Evolutionary conservation across 225 moss, liverwort and hornwort species (phyloP), one percentile per base, ranked within the genome.

Genomic region (Marchantia polymorpha): DNA sequence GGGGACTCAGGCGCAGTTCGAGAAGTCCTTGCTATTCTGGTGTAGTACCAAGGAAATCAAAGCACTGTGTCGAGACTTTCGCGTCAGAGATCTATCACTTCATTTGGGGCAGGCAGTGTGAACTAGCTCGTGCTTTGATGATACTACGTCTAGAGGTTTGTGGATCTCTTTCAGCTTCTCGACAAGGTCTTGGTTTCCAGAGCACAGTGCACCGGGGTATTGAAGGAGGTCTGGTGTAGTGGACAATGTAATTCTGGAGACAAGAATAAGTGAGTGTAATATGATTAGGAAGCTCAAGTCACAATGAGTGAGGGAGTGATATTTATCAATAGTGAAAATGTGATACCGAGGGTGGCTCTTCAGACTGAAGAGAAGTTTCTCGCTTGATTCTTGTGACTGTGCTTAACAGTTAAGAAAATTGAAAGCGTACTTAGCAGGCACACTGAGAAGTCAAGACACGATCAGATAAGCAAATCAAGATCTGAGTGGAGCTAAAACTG

Each of bases 181-280:
- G 73, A 73, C 53, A 53, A 53, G 25, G 23, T 13, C 11, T 73
- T n/a, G 19, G 15, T 9, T 23, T 53, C 6, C 4, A 73, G 73
- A 0, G 27, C 25, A 73, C 7, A 2, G 53, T 73, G 73, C 52
- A 26, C 13, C 53, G 73, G 13, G 23, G 15, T 0, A 25, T 53
- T 6, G 73, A 17, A 9, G 8, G 20, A 48, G 64, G 12, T 20
- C 64, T n/a, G 48, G 64, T 29, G 23, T 64, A 12, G 12, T 77
- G 51, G 77, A 64, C 13, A 22, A 64, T 52, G 3, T 77, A 25
- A 50, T 77, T 65, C 1, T 51, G 8, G 79, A 82, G 58, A 87
- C 82, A 84, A 79, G 81, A 10, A 22, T 27, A 74, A 71, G 70
- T n/a, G n/a, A n/a, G n/a, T n/a, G n/a, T n/a, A n/a, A n/a, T n/a